Evolutionary conservation across 768 basidiomycete species (phyloP).

Genomic region (Coprinopsis marcescibilis): DNA sequence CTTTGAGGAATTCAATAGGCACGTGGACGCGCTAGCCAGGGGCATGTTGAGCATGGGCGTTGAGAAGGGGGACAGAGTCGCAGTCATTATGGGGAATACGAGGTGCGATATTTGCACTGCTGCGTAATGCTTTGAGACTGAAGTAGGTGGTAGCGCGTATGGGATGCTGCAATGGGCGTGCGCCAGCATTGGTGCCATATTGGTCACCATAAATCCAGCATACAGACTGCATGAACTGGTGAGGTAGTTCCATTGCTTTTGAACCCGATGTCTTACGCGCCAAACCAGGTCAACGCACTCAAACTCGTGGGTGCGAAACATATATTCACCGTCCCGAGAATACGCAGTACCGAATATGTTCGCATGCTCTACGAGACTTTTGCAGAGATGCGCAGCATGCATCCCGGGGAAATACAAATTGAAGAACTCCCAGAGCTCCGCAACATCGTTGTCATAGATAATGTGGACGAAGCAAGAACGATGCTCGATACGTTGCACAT

Average conservation of each 20-base stretch:
- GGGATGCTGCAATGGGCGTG: conserved; percentile 83
- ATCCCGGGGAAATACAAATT: conserved; percentile 53
- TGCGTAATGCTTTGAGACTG: not conserved
- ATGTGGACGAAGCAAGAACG: conserved; percentile 33
- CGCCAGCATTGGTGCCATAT: conserved; percentile 75
- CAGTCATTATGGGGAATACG: conserved; percentile 79
- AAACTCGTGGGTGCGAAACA: conserved; percentile 62
- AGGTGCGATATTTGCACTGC: conserved; percentile 42
- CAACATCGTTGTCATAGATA: conserved; percentile 64
- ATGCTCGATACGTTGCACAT: conserved; percentile 38
- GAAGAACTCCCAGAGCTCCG: conserved; percentile 54
- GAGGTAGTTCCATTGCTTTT: conserved; percentile 18
- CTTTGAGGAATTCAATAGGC: conserved; percentile 61
- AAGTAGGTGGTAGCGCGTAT: conserved; percentile 49
- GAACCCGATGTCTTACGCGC: not conserved
- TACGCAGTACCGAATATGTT: conserved; percentile 62
- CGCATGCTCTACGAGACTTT: conserved; percentile 52
- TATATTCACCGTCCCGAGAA: conserved; percentile 64
- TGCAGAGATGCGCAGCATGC: conserved; percentile 44
- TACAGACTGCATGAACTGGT: conserved; percentile 71
- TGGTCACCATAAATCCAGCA: conserved; percentile 81
- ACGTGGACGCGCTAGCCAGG: conserved; percentile 62
- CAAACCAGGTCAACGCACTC: conserved; percentile 50
- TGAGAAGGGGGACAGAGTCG: conserved; percentile 69
- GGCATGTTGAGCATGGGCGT: conserved; percentile 69